These are phyloP conservation scores for Mucor lusitanicus DNA, from an alignment of 371 early-diverging fungal species.

Conservation along the genomic window DNA sequence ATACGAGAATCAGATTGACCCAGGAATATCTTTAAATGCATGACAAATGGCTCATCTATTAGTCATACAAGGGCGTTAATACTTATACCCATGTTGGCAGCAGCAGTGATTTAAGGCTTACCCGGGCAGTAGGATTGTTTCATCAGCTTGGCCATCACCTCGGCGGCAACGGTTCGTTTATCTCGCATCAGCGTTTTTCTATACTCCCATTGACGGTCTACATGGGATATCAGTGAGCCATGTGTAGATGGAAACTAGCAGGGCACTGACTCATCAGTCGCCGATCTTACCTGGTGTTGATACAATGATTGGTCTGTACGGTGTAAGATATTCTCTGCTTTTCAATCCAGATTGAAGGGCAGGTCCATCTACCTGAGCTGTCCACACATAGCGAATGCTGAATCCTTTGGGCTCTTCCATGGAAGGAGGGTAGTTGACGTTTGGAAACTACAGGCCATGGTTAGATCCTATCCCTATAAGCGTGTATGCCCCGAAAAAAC, in stretches of 20 bases:
- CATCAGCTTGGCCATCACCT: conserved; percentile 40
- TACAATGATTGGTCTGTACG: conserved; percentile 42
- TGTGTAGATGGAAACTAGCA: conserved; percentile 8
- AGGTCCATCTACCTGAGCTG: conserved; percentile 54
- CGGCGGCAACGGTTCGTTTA: conserved; percentile 39
- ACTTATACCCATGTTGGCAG: neutral
- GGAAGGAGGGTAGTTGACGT: conserved; percentile 45
- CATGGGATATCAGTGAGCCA: neutral
- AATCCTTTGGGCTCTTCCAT: conserved; percentile 43
- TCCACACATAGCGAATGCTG: conserved; percentile 49
- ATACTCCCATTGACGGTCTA: conserved; percentile 30
- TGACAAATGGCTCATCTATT: conserved; percentile 30
- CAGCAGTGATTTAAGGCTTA: too few species aligned
- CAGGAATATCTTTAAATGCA: conserved; percentile 34
- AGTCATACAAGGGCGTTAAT: neutral
- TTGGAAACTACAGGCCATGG: conserved; percentile 32
- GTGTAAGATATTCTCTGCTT: conserved; percentile 42
- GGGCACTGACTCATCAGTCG: neutral
- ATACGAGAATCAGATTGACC: conserved; percentile 37
- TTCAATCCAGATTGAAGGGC: conserved; percentile 36
- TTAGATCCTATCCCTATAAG: neutral
- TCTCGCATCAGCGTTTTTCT: conserved; percentile 45
- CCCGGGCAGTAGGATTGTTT: conserved; percentile 46
- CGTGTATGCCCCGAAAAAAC: neutral
- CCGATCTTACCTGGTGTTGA: conserved; percentile 25